Evolutionary conservation across 495 filamentous ascomycete species (phyloP), one percentile per base, ranked within the genome.

Genomic region (Penicillium riverlandense): DNA sequence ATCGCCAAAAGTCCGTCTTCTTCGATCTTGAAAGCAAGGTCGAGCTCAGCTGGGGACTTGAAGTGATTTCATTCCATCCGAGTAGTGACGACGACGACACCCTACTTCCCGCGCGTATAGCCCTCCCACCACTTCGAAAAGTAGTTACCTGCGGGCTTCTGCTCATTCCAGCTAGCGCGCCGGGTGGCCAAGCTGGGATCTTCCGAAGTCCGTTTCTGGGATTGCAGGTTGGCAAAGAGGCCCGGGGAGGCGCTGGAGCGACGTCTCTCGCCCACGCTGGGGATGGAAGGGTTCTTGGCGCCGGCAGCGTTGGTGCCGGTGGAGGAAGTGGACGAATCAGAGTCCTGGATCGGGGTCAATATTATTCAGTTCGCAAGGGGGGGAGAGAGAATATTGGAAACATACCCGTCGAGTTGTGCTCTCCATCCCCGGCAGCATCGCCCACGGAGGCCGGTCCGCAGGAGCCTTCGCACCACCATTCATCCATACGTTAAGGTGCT

Each of bases 51-150:
- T 16, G 1, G 15, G 15, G 15, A 4, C 15, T 16, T 16, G 15
- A 16, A 1, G 1, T 22, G 2, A 22, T 22, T 22, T 6, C 22
- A 6, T 22, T 22, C 6, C 22, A 22, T 22, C 22, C 22, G 4
- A 22, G 22, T 22, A 22, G 4, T 22, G 22, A 22, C 22, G 22
- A 6, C 15, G 22, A 22, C 4, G 22, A 4, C 22, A 22, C 22
- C 22, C 37, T 54, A 55, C 37, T 54, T 45, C 10, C 66, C 63
- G 22, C 56, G 48, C 14, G 61, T 71, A 59, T 73, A 79, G 44
- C 65, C 75, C 44, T 78, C 58, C 77, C 77, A 81, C 71, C 69
- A 63, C 49, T 67, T 71, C 2, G 70, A 68, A 38, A 80, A 66
- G 36, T 71, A 57, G 0, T 74, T 75, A 0, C 69, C 61, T 27